Conservation (phyloP, 2,329 filamentous ascomycete genomes). For the Dothideomycetes sp. region DNA sequence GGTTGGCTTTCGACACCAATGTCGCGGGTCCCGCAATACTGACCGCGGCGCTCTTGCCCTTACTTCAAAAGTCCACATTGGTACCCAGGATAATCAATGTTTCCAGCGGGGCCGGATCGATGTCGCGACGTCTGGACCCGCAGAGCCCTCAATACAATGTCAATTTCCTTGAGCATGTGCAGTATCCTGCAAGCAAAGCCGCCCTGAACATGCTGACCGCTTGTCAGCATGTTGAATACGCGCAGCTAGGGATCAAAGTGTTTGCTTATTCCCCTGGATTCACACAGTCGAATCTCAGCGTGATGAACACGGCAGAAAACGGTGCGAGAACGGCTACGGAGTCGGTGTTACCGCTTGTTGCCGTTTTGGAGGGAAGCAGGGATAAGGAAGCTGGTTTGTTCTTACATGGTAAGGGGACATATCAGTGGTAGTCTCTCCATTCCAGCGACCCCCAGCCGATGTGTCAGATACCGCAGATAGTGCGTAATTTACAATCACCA, state of each 20-base stretch:
- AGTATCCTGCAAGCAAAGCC: constrained; percentile 31
- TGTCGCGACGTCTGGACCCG: constrained; percentile 23
- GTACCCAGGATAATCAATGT: constrained; percentile 28
- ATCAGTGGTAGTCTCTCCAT: too few relatives aligned
- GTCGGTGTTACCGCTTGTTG: constrained; percentile 27
- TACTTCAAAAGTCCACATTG: constrained; percentile 20
- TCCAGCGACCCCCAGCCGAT: too few relatives aligned
- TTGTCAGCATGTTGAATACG: constrained; percentile 23
- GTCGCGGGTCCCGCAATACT: constrained; percentile 19
- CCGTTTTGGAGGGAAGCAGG: constrained; percentile 28
- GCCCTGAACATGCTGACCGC: constrained; percentile 33
- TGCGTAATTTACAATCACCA: too few relatives aligned
- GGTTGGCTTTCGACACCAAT: constrained; percentile 22
- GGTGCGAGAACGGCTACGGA: constrained; percentile 29
- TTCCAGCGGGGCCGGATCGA: constrained; percentile 27
- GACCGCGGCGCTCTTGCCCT: constrained; percentile 20
- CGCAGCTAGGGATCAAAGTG: constrained; percentile 26
- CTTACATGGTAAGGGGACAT: constrained; percentile 25
- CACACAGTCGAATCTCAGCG: constrained; percentile 27
- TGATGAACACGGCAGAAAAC: constrained; percentile 26
- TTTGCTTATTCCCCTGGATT: constrained; percentile 33
- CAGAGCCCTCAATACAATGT: constrained; percentile 23
- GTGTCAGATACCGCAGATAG: too few relatives aligned
- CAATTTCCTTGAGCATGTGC: constrained; percentile 18
- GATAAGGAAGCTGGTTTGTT: constrained; percentile 27